These are phyloP conservation scores for Arabidopsis hybrid DNA, from an alignment of 441 rosid species.

Conservation along the genomic window DNA sequence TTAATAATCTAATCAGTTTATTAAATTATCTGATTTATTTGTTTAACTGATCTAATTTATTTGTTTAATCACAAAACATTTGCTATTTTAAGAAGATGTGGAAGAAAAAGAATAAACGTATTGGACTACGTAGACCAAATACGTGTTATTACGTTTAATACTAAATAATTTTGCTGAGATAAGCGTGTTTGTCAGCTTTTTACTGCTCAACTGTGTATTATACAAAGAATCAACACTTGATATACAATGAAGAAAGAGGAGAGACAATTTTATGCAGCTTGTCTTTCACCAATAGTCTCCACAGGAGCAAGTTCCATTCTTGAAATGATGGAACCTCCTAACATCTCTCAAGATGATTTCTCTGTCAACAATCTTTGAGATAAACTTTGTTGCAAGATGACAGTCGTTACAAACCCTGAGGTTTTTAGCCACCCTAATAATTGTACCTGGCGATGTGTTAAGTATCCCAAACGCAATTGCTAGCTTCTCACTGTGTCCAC, in stretches of 20 bases:
- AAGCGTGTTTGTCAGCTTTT: neutral
- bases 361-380: conserved; percentile 70
- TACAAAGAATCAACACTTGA: conserved; percentile 33
- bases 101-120: neutral
- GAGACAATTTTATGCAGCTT: neutral
- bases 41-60: neutral
- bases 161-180: neutral
- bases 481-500: conserved; percentile 92
- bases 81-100: conserved; percentile 3
- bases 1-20: neutral
- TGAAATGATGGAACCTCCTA: conserved; percentile 87
- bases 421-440: conserved; percentile 84
- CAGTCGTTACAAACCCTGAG: conserved; percentile 91
- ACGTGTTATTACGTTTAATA: neutral
- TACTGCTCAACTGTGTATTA: neutral
- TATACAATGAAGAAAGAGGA: conserved; percentile 12
- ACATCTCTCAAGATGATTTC: conserved; percentile 85
- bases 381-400: conserved; percentile 72
- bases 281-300: conserved; percentile 76
- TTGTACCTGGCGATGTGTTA: conserved; percentile 70
- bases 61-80: neutral
- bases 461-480: conserved; percentile 88
- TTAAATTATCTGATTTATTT: neutral
- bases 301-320: conserved; percentile 80
- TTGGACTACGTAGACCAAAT: neutral